Evolutionary conservation across 768 basidiomycete genomes (phyloP).

Genomic region (Megacollybia marginata): DNA sequence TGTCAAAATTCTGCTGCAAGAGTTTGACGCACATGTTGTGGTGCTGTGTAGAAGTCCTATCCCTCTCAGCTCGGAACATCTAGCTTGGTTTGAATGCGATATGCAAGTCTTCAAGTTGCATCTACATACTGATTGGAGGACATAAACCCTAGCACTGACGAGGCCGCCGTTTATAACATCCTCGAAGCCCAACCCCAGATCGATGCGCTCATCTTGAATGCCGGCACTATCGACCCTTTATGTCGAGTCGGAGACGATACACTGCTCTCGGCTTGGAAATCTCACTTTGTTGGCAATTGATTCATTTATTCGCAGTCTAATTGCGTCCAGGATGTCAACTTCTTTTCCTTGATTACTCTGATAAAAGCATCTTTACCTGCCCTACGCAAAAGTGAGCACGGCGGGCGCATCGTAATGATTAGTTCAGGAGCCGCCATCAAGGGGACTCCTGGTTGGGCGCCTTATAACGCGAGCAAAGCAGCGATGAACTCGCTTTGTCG

Average conservation of each 20-base stretch:
- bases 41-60: conserved; percentile 68
- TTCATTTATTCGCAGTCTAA: conserved; percentile 57
- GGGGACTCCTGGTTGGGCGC: conserved; percentile 64
- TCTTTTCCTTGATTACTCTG: conserved; percentile 75
- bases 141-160: conserved; percentile 44
- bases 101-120: conserved; percentile 43
- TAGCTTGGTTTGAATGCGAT: conserved; percentile 63
- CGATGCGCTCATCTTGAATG: conserved; percentile 80
- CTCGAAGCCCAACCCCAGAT: conserved; percentile 50
- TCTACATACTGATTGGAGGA: too few species aligned
- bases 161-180: conserved; percentile 44
- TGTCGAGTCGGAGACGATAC: conserved; percentile 46
- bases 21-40: conserved; percentile 61
- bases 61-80: conserved; percentile 44
- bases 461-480: conserved; percentile 81
- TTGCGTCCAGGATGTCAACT: conserved; percentile 75
- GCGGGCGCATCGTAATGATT: conserved; percentile 71
- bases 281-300: conserved; percentile 80
- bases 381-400: conserved; percentile 49
- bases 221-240: conserved; percentile 70
- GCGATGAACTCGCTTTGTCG: conserved; percentile 84
- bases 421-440: conserved; percentile 81
- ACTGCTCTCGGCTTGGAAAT: conserved; percentile 54
- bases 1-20: conserved; percentile 54
- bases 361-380: conserved; percentile 61